Conservation (phyloP, 306 rosid genomes). For the Medicago lupulina region DNA sequence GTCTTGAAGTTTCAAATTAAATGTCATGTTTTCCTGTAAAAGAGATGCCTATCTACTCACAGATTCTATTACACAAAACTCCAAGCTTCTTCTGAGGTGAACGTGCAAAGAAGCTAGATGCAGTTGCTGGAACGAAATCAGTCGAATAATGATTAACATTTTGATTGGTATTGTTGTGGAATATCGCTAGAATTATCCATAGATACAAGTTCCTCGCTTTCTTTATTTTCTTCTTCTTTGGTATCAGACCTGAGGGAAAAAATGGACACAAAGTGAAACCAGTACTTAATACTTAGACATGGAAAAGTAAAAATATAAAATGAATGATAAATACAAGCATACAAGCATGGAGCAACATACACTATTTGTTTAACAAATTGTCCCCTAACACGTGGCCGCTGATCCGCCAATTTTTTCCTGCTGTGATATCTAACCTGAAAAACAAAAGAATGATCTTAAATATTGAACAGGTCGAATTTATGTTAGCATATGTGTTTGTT, state of each 20-base stretch:
- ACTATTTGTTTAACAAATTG: slow-evolving; percentile 63
- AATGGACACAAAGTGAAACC: slow-evolving; percentile 29
- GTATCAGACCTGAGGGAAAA: slow-evolving; percentile 48
- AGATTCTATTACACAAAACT: slow-evolving; percentile 36
- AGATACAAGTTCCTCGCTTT: slow-evolving; percentile 43
- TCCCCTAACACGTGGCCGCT: slow-evolving; percentile 75
- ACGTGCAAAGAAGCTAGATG: slow-evolving; percentile 38
- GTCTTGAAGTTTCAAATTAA: slow-evolving; percentile 36
- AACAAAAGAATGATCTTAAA: slow-evolving; percentile 21
- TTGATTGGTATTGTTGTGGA: slow-evolving; percentile 43
- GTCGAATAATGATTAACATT: slow-evolving; percentile 40
- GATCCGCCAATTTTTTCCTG: slow-evolving; percentile 73
- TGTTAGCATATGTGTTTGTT: slow-evolving; percentile 19
- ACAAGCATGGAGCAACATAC: slow-evolving; percentile 39
- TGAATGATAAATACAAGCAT: slow-evolving; percentile 36
- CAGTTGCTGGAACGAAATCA: slow-evolving; percentile 37
- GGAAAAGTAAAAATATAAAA: background rate
- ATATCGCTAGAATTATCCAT: slow-evolving; percentile 46
- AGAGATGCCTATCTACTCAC: slow-evolving; percentile 20
- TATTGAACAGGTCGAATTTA: slow-evolving; percentile 24
- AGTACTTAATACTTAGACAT: background rate
- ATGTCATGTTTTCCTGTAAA: slow-evolving; percentile 25
- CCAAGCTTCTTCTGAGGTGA: slow-evolving; percentile 27
- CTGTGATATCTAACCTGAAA: slow-evolving; percentile 76
- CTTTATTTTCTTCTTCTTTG: slow-evolving; percentile 46